phyloP scores from a whole-genome alignment of 192 early-diverging fungal species.

The Coemansia sp. region DNA sequence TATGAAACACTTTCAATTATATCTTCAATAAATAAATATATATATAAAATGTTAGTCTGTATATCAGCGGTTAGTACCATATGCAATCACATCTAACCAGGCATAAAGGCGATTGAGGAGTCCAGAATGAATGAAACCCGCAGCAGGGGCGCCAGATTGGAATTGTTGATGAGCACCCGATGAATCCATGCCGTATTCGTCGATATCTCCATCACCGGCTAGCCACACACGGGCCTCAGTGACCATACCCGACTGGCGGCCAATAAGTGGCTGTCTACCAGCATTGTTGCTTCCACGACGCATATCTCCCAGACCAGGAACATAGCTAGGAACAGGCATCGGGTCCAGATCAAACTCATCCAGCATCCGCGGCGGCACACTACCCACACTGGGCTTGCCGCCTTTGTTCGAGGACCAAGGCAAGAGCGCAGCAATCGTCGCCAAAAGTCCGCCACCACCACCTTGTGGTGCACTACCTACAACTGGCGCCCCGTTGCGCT shows the following conservation, averaged over 20 bases:
- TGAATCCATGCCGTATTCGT: neutral
- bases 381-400: neutral
- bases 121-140: slow-evolving; percentile 64
- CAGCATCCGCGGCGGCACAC: neutral
- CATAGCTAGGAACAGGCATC: slow-evolving; percentile 32
- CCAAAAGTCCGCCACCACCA: neutral
- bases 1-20: neutral
- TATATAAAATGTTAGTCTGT: neutral
- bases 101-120: slow-evolving; percentile 65
- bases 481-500: neutral
- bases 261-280: neutral
- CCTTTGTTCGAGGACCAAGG: neutral
- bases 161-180: slow-evolving; percentile 9
- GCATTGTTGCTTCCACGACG: neutral
- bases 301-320: slow-evolving; percentile 16
- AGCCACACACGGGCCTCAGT: slow-evolving; percentile 18
- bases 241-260: neutral
- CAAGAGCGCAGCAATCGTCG: neutral
- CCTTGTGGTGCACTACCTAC: neutral
- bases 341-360: slow-evolving; percentile 34
- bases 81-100: slow-evolving; percentile 57
- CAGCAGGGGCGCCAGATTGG: slow-evolving; percentile 20
- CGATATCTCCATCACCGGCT: neutral
- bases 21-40: neutral
- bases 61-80: slow-evolving; percentile 18